Base-by-base conservation (phyloP, 257 asterid genomes). In the Dorcoceras hygrometricum region DNA sequence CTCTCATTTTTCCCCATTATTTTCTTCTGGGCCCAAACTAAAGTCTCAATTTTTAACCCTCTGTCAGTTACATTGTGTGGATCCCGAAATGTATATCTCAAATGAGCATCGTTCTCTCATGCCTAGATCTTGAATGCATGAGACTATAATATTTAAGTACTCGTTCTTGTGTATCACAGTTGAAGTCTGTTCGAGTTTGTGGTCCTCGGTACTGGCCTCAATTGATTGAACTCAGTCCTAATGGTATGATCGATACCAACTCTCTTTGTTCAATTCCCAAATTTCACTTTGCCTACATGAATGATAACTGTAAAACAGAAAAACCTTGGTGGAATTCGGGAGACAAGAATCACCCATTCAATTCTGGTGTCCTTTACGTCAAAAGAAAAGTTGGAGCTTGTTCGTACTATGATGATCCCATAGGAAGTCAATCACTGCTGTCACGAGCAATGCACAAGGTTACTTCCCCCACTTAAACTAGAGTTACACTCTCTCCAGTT, bases 151-250 rank as follows among this genome's bases (percentile, higher is more conserved):
- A 26, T 25, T 7, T 9, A 63, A 72, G 63, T 34, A 16, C 26
- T 66, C 66, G 28, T 75, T 75, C 54, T 32, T 67, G 59, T 76
- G 29, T 71, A 59, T 68, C 77, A 78, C 86, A 93, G 99, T 80
- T 93, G 79, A 93, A 93, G 82, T 71, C 89, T 59, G 95, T 93
- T 76, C 92, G 92, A 65, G 95, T 93, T 59, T 93, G 99, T 83
- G 99, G 99, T 75, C 99, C 99, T 73, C 94, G 99, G 58, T 93
- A 93, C 80, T 93, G 99, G 99, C 86, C 99, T 74, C 95, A 90
- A 76, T 85, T 83, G 66, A 83, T 93, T 55, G 87, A 90, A 73
- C 96, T 88, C 79, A 81, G 55, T 72, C 97, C 97, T 43, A 80
- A 86, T 76, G 96, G 99, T 93, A 82, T 50, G 75, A 56, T 31